Conservation (phyloP, 2,329 filamentous ascomycete genomes). For the Pseudogymnoascus sp. region DNA sequence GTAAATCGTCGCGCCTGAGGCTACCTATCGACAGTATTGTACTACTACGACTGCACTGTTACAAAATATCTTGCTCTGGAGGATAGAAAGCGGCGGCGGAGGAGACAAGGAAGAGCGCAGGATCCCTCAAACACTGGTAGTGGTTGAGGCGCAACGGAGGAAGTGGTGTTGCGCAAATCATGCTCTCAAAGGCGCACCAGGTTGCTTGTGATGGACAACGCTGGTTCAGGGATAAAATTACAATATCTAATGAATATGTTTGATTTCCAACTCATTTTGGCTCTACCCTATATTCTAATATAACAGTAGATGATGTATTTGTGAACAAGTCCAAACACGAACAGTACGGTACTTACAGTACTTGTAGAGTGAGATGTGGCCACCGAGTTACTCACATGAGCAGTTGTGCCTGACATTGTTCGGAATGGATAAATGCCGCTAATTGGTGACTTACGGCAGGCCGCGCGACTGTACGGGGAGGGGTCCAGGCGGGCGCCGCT, state of each 20-base stretch:
- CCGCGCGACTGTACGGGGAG: conserved; percentile 1
- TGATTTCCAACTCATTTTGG: background rate
- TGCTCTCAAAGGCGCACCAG: background rate
- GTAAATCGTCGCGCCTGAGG: conserved; percentile 33
- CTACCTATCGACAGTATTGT: background rate
- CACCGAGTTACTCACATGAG: conserved; percentile 7
- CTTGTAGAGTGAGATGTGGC: background rate
- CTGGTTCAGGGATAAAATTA: conserved; percentile 6
- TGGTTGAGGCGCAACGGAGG: background rate
- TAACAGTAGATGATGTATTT: background rate
- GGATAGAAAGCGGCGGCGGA: background rate
- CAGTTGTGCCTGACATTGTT: conserved; percentile 1
- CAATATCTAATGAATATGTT: conserved; percentile 8
- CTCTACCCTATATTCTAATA: background rate
- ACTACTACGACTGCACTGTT: background rate
- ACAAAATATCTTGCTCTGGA: background rate
- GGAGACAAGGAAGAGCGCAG: background rate
- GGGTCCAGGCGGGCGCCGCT: conserved; percentile 6
- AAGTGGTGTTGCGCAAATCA: background rate
- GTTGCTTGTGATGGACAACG: background rate
- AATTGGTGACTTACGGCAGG: background rate
- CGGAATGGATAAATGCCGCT: background rate
- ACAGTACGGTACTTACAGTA: background rate
- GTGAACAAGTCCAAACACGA: background rate
- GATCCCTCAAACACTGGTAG: background rate